A percentile compares a stretch with the other conserved stretches of the same genome.
These are phyloP conservation scores for Xylaria grammica DNA, from an alignment of 495 filamentous ascomycete species.

Conservation along the genomic window DNA sequence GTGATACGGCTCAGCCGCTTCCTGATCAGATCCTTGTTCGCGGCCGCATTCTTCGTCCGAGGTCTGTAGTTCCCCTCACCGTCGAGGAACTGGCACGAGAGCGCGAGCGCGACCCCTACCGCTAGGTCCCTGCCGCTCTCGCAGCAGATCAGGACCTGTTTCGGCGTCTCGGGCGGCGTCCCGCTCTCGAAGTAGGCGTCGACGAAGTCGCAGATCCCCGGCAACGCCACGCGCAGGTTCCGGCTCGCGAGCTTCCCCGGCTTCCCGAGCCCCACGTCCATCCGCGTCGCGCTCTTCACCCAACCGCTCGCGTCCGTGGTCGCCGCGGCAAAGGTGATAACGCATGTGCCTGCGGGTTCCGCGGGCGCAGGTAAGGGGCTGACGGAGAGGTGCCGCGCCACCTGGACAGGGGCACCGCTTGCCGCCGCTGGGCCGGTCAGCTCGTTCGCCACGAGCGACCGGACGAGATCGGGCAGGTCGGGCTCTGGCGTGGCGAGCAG, in stretches of 20 bases:
- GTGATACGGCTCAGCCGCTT: constrained; percentile 79
- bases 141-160: constrained; percentile 43
- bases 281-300: constrained; percentile 40
- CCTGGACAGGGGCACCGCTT: constrained; percentile 42
- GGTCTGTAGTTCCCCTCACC: constrained; percentile 35
- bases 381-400: constrained; percentile 43
- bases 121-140: constrained; percentile 50
- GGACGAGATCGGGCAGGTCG: constrained; percentile 69
- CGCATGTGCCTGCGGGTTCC: constrained; percentile 23
- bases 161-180: constrained; percentile 1
- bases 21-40: constrained; percentile 78
- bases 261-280: constrained; percentile 69
- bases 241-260: constrained; percentile 72
- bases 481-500: constrained; percentile 66
- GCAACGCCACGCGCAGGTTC: constrained; percentile 70
- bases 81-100: constrained; percentile 50
- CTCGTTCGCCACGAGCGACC: constrained; percentile 51
- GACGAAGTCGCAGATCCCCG: constrained; percentile 58
- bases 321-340: constrained; percentile 41
- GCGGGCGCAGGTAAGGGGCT: constrained; percentile 30
- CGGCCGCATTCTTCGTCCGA: constrained; percentile 34
- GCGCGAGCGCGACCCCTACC: constrained; percentile 55
- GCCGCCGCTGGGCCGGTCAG: constrained; percentile 16
- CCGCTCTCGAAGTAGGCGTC: constrained; percentile 30
- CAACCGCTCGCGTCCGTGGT: constrained; percentile 39